Base-by-base conservation (phyloP, 805 yeast genomes). In the Cyberlindnera saturnus region DNA sequence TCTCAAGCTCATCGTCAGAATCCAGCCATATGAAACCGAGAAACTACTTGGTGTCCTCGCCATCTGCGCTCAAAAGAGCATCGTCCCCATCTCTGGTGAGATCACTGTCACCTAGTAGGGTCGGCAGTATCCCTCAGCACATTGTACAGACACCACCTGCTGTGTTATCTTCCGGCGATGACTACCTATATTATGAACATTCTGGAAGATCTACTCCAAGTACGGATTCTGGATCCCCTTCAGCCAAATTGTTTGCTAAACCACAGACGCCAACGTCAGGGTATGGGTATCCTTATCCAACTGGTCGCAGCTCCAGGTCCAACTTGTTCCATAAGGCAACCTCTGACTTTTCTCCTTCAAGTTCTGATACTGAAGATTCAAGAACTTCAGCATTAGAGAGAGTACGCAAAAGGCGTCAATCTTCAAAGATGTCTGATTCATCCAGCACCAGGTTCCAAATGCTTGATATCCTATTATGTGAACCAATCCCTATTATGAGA, bases 401-500 rank as follows among this genome's bases (percentile, higher is more conserved):
- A 41, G 72, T 79, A 1, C 73, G 72, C 33, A 73, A 70, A 45
- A 67, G 86, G 46, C 63, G 86, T 42, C 77, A 75, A 53, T 70
- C 79, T 38, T 64, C 79, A 8, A 64, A 52, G 44, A 50, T 55
- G 47, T 53, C 62, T 1, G 60, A 59, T n/a, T 34, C 41, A 3
- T 48, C 52, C 2, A 35, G 42, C 8, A 47, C 42, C 2, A 46
- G 47, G 17, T 31, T 57, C 1, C 71, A 69, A 31, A 53, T 60
- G 3, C 61, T 85, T 51, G 90, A 86, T 59, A 81, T 89, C 5
- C 66, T 91, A 37, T 68, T 88, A 13, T 89, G 96, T 62, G 96
- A 88, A 55, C 88, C 93, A 2, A 86, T 86, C 46, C 93, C 96
- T 0, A 83, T 83, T 44, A 81, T 86, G 51, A 65, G 95, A 39